Evolutionary conservation across 176 grass and related monocot species (phyloP).

Genomic region (Poa pratensis): DNA sequence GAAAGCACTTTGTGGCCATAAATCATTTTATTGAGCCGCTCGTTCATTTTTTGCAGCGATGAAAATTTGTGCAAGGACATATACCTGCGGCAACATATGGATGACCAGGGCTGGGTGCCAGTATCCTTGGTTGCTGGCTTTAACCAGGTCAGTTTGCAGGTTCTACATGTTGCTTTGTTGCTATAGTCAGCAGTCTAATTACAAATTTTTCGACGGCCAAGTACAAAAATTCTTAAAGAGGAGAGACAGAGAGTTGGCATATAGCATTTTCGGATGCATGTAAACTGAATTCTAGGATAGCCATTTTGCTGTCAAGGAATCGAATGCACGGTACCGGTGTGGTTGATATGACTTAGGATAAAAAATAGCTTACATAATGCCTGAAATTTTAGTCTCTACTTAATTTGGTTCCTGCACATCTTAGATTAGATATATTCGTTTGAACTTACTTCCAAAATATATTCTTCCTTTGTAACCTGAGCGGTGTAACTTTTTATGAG

Average conservation of each 20-base stretch:
- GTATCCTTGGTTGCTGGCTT: constrained; percentile 81
- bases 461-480: background rate
- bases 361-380: background rate
- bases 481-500: background rate
- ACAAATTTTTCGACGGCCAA: background rate
- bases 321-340: background rate
- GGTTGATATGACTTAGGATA: constrained; percentile 5
- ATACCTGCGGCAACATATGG: constrained; percentile 80
- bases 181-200: constrained; percentile 6
- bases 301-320: background rate
- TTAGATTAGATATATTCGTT: constrained; percentile 26
- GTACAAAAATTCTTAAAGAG: background rate
- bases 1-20: background rate
- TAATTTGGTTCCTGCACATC: background rate
- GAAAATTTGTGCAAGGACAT: constrained; percentile 92
- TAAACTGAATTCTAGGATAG: background rate
- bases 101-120: constrained; percentile 88
- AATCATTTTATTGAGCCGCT: constrained; percentile 20
- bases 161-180: constrained; percentile 6
- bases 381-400: background rate
- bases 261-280: background rate
- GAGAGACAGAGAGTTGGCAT: background rate
- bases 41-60: constrained; percentile 54
- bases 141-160: constrained; percentile 56
- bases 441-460: background rate